Evolutionary conservation across 177 flowering plant genomes (phyloP).

Genomic region (Vitis hybrid): DNA sequence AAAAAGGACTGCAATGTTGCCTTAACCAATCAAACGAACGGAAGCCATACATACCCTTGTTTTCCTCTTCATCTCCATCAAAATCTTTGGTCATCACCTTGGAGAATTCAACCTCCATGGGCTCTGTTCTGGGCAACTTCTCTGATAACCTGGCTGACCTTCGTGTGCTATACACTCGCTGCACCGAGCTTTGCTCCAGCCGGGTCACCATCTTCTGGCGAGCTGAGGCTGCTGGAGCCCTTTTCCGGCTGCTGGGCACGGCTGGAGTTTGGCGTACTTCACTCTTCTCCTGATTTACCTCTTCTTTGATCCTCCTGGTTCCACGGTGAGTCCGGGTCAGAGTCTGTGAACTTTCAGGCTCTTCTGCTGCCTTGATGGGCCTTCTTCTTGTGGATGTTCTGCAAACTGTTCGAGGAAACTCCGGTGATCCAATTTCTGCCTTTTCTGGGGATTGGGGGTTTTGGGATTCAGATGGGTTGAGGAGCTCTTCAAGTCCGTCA

Average conservation of each 20-base stretch:
- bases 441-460: slow-evolving; percentile 21
- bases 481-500: slow-evolving; percentile 56
- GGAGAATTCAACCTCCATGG: neutral
- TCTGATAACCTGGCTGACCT: slow-evolving; percentile 51
- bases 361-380: slow-evolving; percentile 15
- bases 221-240: slow-evolving; percentile 18
- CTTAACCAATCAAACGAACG: neutral
- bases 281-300: slow-evolving; percentile 14
- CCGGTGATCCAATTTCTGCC: slow-evolving; percentile 18
- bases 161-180: slow-evolving; percentile 40
- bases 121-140: slow-evolving; percentile 7
- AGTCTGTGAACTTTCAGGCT: slow-evolving; percentile 24
- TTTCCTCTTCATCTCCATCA: slow-evolving; percentile 2
- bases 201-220: slow-evolving; percentile 5
- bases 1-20: too few species aligned
- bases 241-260: slow-evolving; percentile 13
- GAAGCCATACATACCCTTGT: slow-evolving; percentile 12
- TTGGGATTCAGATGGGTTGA: slow-evolving; percentile 23
- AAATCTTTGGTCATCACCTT: neutral
- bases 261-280: slow-evolving; percentile 20
- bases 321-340: slow-evolving; percentile 28
- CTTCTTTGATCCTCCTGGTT: slow-evolving; percentile 22
- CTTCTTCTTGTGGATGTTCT: slow-evolving; percentile 39
- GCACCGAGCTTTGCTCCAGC: slow-evolving; percentile 18
- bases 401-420: slow-evolving; percentile 24